Conservation (phyloP, 179 eudicot genomes). For the Heliamphora pulchella region DNA sequence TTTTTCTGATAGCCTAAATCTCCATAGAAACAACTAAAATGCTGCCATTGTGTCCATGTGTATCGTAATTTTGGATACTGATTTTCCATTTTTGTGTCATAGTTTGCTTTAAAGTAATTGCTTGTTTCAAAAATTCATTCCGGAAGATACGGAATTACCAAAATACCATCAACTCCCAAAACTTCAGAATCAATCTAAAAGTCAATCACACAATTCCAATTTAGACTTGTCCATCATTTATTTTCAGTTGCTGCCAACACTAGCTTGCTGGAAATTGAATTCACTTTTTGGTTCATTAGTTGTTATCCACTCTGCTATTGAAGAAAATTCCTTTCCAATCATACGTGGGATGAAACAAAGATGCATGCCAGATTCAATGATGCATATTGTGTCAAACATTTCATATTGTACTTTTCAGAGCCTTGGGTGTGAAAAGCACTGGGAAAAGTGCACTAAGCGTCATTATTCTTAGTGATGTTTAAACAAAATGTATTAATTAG, state of each 20-base stretch:
- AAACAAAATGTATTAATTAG: not conserved
- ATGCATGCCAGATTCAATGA: not conserved
- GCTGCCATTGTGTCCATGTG: not conserved
- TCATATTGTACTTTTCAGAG: not conserved
- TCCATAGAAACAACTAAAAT: conserved; percentile 6
- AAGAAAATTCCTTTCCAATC: not conserved
- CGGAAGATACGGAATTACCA: not conserved
- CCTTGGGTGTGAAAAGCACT: not conserved
- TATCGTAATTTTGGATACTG: not conserved
- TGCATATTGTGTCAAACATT: not conserved
- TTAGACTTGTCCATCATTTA: not conserved
- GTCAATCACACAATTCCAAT: not conserved
- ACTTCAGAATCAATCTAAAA: not conserved
- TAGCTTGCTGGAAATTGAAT: not conserved
- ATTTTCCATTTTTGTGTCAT: not conserved
- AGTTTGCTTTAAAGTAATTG: not conserved
- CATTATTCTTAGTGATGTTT: conserved; percentile 2
- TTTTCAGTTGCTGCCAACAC: not conserved
- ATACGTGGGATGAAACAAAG: not conserved
- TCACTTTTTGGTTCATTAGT: not conserved
- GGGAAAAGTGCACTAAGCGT: not conserved
- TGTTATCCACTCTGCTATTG: not conserved
- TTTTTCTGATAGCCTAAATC: not conserved
- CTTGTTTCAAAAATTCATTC: not conserved
- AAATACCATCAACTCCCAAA: not conserved